These are phyloP conservation scores for Rosa rugosa DNA, from an alignment of 306 rosid species.

Conservation along the genomic window DNA sequence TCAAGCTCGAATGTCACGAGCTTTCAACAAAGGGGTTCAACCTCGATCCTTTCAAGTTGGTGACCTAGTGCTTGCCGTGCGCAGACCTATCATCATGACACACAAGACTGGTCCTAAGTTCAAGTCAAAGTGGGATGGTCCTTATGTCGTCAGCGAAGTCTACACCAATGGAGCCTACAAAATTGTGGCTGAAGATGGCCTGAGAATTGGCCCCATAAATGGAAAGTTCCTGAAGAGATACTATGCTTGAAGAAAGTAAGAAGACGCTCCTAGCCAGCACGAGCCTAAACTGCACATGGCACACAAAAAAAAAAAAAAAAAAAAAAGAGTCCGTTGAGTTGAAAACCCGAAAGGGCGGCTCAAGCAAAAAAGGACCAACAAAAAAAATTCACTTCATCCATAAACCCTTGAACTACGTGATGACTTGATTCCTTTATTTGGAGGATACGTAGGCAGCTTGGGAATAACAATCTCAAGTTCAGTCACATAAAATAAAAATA, in stretches of 20 bases:
- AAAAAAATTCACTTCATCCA: not conserved
- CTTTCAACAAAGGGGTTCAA: not conserved
- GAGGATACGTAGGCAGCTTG: not conserved
- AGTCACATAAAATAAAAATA: not conserved
- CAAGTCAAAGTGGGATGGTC: not conserved
- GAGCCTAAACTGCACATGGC: not conserved
- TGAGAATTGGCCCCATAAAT: not conserved
- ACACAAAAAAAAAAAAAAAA: no score
- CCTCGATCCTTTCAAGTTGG: not conserved
- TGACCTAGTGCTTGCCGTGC: not conserved
- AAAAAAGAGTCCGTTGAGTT: no score
- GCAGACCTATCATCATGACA: not conserved
- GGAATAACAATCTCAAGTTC: not conserved
- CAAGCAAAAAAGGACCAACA: no score
- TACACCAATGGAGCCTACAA: not conserved
- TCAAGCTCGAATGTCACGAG: not conserved
- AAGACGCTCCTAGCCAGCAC: not conserved
- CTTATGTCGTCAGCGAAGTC: not conserved
- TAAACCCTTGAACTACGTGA: not conserved
- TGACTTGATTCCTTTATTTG: not conserved
- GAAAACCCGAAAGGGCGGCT: no score
- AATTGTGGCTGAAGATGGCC: not conserved
- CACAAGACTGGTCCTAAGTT: not conserved
- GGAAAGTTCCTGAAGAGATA: not conserved
- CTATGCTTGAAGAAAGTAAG: not conserved